Base-by-base conservation (phyloP, 257 asterid species). In the Echium plantagineum region DNA sequence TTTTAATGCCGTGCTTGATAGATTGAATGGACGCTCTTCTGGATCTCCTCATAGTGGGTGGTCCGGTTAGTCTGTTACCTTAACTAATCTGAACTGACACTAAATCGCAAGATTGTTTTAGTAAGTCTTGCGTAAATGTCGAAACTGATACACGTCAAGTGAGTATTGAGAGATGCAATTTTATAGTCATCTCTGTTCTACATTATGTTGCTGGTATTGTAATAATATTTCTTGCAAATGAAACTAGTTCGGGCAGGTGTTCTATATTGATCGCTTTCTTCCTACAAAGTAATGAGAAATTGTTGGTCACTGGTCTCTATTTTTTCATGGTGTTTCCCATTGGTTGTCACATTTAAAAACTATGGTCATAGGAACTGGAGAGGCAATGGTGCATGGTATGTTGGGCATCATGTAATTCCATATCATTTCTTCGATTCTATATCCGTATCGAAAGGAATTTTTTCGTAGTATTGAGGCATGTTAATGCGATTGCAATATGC, bases 21-120 rank as follows among this genome's bases (percentile, higher is more conserved):
- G 83, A 70, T 72, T 91, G 83, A 91, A 88, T 66, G 90, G 91
- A n/a, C 86, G 79, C 69, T 51, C 94, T 56, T 75, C 89, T 32
- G 96, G 87, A n/a, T 89, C 89, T 48, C 74, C 96, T 67, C 97
- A 83, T 80, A 82, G 95, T 80, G 87, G 80, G 63, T 83, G 97
- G 97, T 85, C 85, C 61, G 75, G 75, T 54, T 78, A 65, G 49
- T 42, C 17, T 42, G 17, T 12, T 17, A 42, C 49, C 49, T 42
- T 42, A 42, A 42, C 49, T 42, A 42, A 42, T 42, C 49, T 42
- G 49, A 42, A 42, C 12, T 42, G 49, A 42, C 49, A 42, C 49
- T 13, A 42, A 42, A 42, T 10, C 17, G 49, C 49, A 13, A 12
- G 49, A 42, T 42, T 42, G 49, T 42, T 42, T 42, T 42, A 42